Evolutionary conservation across 78 protist genomes (phyloP).

Genomic region (Diacronema lutheri): DNA sequence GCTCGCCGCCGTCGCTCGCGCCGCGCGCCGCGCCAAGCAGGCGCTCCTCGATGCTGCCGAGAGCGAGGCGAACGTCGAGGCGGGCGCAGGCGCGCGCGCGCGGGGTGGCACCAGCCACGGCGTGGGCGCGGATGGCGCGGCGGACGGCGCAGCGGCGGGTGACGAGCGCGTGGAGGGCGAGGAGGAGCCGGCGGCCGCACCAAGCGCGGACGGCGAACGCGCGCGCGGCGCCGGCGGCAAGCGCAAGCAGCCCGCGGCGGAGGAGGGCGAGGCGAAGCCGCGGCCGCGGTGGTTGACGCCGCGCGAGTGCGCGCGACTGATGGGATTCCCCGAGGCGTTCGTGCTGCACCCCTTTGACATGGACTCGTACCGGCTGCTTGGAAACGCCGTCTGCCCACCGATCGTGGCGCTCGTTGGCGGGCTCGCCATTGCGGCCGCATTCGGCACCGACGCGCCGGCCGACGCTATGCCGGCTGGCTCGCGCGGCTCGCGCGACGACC

Average conservation of each 20-base stretch:
- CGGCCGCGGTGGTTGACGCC: constrained; percentile 5
- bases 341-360: not conserved
- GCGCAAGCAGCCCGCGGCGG: not conserved
- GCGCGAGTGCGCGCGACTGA: constrained; percentile 11
- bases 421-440: too few relatives aligned
- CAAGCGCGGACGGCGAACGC: too few relatives aligned
- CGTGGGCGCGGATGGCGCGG: not conserved
- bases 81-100: not conserved
- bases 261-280: not conserved
- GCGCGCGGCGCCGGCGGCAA: too few relatives aligned
- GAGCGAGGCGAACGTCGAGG: not conserved
- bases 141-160: not conserved
- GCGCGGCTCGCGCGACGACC: too few relatives aligned
- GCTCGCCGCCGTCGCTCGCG: not conserved
- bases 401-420: not conserved
- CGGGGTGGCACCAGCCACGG: not conserved
- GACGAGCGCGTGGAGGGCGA: not conserved
- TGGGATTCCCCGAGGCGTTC: constrained; percentile 7
- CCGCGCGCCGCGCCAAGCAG: too few relatives aligned
- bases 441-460: too few relatives aligned
- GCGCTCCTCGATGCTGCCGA: too few relatives aligned
- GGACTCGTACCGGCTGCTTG: not conserved
- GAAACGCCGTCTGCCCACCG: constrained; percentile 21
- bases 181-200: not conserved
- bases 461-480: too few relatives aligned